Evolutionary conservation across 2,329 filamentous ascomycete species (phyloP), one percentile per base, ranked within the genome.

Genomic region (Nannizziopsis barbatae): DNA sequence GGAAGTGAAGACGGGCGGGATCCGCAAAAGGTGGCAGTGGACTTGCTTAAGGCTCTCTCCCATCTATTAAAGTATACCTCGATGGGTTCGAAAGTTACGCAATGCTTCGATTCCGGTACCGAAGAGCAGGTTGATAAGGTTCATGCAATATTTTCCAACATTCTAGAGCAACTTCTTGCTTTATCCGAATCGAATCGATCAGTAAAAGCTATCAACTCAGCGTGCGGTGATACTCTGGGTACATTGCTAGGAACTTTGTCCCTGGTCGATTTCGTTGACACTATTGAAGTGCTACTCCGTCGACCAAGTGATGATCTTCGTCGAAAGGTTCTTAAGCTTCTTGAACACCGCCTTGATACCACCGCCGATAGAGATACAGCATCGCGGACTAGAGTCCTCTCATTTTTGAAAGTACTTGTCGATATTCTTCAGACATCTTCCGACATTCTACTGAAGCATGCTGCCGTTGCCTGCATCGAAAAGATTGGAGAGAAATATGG

Each of bases 401-500:
- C 80, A 9, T 92, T 95, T 72, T 62, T 95, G 55, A 82, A 86
- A 9, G 83, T 83, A 56, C 75, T 95, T 52, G 86, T 85, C 14
- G 74, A 76, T 15, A 84, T 93, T 40, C 79, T 98, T 51, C 74
- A 82, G 48, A 77, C 83, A 43, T 83, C 84, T 5, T 71, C 76
- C 30, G 81, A 92, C 55, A 76, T 83, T 46, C 74, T 80, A 22
- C 83, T 92, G 63, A 88, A 90, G 67, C 83, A 88, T 58, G 87
- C 86, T 9, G 86, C 89, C 1, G 81, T 98, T 53, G 81, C 81
- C 32, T 96, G 90, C 58, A 83, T 96, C 39, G 89, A 95, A 67
- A 86, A 86, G 65, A 93, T 98, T 53, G 79, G 86, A 2, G 89
- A 95, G 67, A 90, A 90, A 64, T 96, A 95, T 63, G 93, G 92